A percentile compares a stretch with the other conserved stretches of the same genome.
phyloP scores from a whole-genome alignment of 257 asterid species.

The Nicotiana sylvestris region DNA sequence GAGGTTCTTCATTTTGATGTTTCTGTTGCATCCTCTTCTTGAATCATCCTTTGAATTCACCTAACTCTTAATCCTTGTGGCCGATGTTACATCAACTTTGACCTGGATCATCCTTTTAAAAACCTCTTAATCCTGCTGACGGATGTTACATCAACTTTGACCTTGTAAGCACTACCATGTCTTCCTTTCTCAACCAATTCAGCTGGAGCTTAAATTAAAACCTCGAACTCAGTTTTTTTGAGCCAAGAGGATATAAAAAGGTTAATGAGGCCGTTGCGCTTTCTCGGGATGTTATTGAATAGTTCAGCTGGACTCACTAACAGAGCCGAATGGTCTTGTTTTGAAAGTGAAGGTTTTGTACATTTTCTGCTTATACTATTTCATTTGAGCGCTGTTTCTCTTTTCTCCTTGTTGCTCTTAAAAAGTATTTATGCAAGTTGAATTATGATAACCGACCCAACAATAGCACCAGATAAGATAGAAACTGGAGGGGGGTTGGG shows the following conservation, averaged over 20 bases:
- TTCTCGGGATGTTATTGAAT: slow-evolving; percentile 49
- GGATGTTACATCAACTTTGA: slow-evolving; percentile 22
- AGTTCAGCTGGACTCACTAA: slow-evolving; percentile 50
- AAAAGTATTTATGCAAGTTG: slow-evolving; percentile 23
- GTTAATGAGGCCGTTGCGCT: slow-evolving; percentile 42
- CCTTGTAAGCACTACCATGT: slow-evolving; percentile 51
- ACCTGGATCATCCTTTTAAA: slow-evolving; percentile 28
- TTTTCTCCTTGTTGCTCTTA: slow-evolving; percentile 12
- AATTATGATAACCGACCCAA: slow-evolving; percentile 32
- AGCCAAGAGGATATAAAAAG: slow-evolving; percentile 26
- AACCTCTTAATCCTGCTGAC: slow-evolving; percentile 62
- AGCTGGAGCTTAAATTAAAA: slow-evolving; percentile 56
- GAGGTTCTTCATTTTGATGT: slow-evolving; percentile 26
- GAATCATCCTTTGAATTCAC: slow-evolving; percentile 21
- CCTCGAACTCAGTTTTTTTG: slow-evolving; percentile 44
- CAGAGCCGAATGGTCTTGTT: slow-evolving; percentile 30
- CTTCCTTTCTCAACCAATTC: slow-evolving; percentile 50
- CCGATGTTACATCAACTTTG: slow-evolving; percentile 26
- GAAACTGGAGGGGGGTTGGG: background rate
- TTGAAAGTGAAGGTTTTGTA: background rate
- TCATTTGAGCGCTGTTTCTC: background rate
- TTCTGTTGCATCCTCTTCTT: slow-evolving; percentile 39
- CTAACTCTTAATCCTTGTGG: slow-evolving; percentile 63
- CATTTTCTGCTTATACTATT: slow-evolving; percentile 5
- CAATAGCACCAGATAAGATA: slow-evolving; percentile 48